Percentiles rank a stretch among this genome's conserved stretches.
Evolutionary conservation across 768 basidiomycete genomes (phyloP).

Genomic region (Lentinula guzmanii): DNA sequence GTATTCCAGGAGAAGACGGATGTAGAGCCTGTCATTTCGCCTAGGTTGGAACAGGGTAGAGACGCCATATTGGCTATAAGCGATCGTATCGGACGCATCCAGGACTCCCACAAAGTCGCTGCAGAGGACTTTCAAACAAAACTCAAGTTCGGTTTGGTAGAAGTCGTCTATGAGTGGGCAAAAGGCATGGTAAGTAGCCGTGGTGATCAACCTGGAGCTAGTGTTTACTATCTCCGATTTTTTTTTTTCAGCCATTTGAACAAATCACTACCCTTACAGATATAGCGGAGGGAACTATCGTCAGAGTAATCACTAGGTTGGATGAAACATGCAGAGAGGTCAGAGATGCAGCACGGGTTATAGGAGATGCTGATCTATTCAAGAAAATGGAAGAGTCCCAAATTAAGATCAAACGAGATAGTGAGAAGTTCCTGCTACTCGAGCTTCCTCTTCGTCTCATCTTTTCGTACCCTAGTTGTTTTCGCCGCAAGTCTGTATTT

Average conservation of each 20-base stretch:
- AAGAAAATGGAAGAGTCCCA: constrained; percentile 98
- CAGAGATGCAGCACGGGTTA: constrained; percentile 92
- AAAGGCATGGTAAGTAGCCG: constrained; percentile 83
- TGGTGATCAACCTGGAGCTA: neutral
- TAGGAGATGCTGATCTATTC: constrained; percentile 93
- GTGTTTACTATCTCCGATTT: neutral
- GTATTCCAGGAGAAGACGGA: constrained; percentile 99
- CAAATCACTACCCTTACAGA: constrained; percentile 92
- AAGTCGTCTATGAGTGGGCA: constrained; percentile 99
- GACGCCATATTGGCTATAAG: constrained; percentile 73
- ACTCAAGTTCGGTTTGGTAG: constrained; percentile 87
- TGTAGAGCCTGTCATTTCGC: constrained; percentile 74
- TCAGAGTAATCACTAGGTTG: constrained; percentile 89
- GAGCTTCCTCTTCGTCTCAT: neutral
- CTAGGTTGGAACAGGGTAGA: constrained; percentile 74
- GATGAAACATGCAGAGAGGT: constrained; percentile 98
- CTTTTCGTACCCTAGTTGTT: constrained; percentile 45
- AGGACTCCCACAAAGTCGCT: constrained; percentile 73
- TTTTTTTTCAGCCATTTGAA: constrained; percentile 73
- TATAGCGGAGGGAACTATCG: constrained; percentile 94
- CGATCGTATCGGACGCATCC: constrained; percentile 73
- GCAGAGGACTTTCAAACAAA: constrained; percentile 71
- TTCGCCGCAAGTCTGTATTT: constrained; percentile 88
- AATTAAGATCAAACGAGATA: constrained; percentile 90
- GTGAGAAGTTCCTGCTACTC: constrained; percentile 42